Evolutionary conservation across 257 asterid genomes (phyloP).

Genomic region (Fraxinus anomala): DNA sequence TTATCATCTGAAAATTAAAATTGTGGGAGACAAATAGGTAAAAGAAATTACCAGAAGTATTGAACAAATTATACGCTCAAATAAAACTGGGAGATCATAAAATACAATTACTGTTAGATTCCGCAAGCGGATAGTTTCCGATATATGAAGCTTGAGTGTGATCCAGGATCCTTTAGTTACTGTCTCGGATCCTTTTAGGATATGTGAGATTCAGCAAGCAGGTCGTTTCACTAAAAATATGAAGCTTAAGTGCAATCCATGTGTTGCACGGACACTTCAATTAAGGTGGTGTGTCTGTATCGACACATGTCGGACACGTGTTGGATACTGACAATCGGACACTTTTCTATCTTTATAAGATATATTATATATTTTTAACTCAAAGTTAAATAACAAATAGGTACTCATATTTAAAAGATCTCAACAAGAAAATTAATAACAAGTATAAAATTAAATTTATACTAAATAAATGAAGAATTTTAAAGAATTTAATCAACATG

Average conservation of each 20-base stretch:
- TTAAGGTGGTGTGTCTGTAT: too few species aligned
- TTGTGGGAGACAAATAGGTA: background rate
- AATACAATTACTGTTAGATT: background rate
- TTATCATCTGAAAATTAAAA: background rate
- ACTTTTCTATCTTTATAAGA: too few species aligned
- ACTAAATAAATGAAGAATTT: too few species aligned
- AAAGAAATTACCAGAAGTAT: background rate
- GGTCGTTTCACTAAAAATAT: background rate
- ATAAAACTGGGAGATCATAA: background rate
- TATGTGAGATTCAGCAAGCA: background rate
- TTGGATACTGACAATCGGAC: too few species aligned
- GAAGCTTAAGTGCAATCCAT: background rate
- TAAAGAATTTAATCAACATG: too few species aligned
- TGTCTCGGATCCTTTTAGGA: background rate
- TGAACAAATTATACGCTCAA: background rate
- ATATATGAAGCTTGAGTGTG: conserved; percentile 8
- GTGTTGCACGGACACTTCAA: too few species aligned
- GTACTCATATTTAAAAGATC: too few species aligned
- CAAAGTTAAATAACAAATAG: too few species aligned
- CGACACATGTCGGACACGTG: too few species aligned
- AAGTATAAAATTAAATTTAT: too few species aligned
- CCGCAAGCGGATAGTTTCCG: background rate
- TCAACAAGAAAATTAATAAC: too few species aligned
- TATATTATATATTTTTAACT: too few species aligned
- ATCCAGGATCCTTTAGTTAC: background rate